Evolutionary conservation across 129 eudicot species (phyloP).

Genomic region (Erigeron canadensis): DNA sequence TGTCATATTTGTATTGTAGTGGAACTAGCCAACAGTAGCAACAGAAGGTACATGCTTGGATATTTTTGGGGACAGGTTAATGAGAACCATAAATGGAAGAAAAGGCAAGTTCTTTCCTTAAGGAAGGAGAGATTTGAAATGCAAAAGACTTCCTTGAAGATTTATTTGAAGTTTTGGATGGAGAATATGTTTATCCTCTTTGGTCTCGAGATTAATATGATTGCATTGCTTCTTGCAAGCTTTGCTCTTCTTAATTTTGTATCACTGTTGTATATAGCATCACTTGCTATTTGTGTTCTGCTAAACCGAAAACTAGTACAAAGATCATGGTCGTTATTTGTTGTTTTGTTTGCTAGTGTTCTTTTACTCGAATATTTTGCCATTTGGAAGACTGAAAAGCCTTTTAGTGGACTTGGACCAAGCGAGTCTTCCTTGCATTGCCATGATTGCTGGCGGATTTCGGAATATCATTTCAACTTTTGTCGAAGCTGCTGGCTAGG

Average conservation of each 20-base stretch:
- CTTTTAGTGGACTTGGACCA: slow-evolving; percentile 34
- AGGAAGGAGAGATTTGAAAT: slow-evolving; percentile 82
- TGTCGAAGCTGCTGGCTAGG: slow-evolving; percentile 93
- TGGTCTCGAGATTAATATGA: slow-evolving; percentile 98
- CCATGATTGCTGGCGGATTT: slow-evolving; percentile 89
- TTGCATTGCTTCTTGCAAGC: slow-evolving; percentile 79
- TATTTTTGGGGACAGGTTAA: slow-evolving; percentile 66
- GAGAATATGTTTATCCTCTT: slow-evolving; percentile 96
- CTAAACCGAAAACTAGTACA: slow-evolving; percentile 64
- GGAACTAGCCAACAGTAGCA: slow-evolving; percentile 39
- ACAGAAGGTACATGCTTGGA: slow-evolving; percentile 55
- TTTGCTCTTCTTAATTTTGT: slow-evolving; percentile 80
- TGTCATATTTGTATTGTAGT: slow-evolving; percentile 5
- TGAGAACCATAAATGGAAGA: slow-evolving; percentile 86
- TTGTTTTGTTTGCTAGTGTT: slow-evolving; percentile 71
- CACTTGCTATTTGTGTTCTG: slow-evolving; percentile 83
- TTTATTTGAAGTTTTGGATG: slow-evolving; percentile 86
- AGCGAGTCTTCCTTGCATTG: slow-evolving; percentile 49
- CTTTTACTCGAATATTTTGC: slow-evolving; percentile 82
- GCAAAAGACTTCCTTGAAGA: slow-evolving; percentile 78
- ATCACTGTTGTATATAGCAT: slow-evolving; percentile 76
- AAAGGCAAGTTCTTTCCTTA: slow-evolving; percentile 56
- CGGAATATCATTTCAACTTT: slow-evolving; percentile 54
- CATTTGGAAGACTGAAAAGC: slow-evolving; percentile 61
- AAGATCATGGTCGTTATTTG: slow-evolving; percentile 80